Base-by-base conservation (phyloP, 192 early-diverging fungal species). In the Backusella liffmaniae region DNA sequence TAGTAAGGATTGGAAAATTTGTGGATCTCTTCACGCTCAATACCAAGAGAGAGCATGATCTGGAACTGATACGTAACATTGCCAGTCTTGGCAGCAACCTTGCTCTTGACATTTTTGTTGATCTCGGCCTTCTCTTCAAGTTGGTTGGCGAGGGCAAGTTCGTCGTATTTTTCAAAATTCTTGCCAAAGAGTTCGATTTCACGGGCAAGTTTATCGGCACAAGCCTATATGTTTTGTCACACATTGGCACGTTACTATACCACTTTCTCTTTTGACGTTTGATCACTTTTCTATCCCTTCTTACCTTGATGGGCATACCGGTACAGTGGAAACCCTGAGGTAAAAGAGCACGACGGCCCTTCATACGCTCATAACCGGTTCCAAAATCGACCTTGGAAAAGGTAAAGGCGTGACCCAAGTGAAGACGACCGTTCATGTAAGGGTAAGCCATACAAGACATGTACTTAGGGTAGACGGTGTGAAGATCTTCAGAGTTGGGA, bases 261-360 rank as follows among this genome's bases (percentile, higher is more conserved):
- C 12, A 42, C n/a, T 68, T 26, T 26, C 26, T 18, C 0, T 46
- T 46, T 49, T 49, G 46, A 49, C 46, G 46, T 49, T 49, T 49
- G 5, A 18, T 13, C 1, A 0, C 3, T 56, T 12, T 26, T 29
- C 88, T 88, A 70, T 88, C 77, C 26, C 80, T 81, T 12, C 81
- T 79, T 73, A 94, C 93, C 88, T 95, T 97, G 87, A 99, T 99
- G 34, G 98, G 98, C 98, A 99, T 99, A 51, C 98, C 98, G 9
- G 98, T 98, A 66, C 92, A 94, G 77, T 99, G 98, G 91, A 98
- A 99, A 37, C 97, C 97, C 77, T 97, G 93, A 26, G 98, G 98
- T 68, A 98, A 96, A 70, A 98, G 89, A 56, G 90, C 93, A 16
- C 89, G 84, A 88, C 96, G 98, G 37, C 98, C 98, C 84, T 95